Conservation (phyloP, 495 filamentous ascomycete species). For the Annulohypoxylon moriforme region DNA sequence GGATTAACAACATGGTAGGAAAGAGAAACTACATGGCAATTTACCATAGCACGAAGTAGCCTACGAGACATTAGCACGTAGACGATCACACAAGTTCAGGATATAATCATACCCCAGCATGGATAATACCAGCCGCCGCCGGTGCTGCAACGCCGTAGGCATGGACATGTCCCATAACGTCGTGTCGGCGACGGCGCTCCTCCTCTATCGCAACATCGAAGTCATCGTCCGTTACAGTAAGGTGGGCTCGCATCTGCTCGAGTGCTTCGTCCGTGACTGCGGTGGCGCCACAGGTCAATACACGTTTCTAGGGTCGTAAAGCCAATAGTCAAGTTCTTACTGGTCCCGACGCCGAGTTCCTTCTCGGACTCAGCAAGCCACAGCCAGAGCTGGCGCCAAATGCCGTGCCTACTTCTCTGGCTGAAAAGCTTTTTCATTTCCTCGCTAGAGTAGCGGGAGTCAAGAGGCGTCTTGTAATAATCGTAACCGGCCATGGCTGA, state of each 20-base stretch:
- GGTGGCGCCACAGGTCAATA: constrained; percentile 6
- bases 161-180: constrained; percentile 79
- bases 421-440: constrained; percentile 76
- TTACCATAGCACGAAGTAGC: constrained; percentile 31
- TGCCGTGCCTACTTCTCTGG: constrained; percentile 74
- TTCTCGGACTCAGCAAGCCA: constrained; percentile 86
- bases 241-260: constrained; percentile 76
- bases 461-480: constrained; percentile 72
- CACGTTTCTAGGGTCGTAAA: background rate
- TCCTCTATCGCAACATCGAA: constrained; percentile 81
- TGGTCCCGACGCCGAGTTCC: constrained; percentile 66
- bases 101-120: constrained; percentile 60
- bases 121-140: constrained; percentile 75
- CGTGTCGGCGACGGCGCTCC: constrained; percentile 77
- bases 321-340: constrained; percentile 9
- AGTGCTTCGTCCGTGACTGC: constrained; percentile 77
- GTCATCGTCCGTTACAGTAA: constrained; percentile 79
- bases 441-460: constrained; percentile 73
- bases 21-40: background rate
- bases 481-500: constrained; percentile 32
- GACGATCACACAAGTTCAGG: background rate
- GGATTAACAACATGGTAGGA: background rate
- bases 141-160: constrained; percentile 76
- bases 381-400: constrained; percentile 85
- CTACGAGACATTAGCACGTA: constrained; percentile 22